Evolutionary conservation across 2,329 filamentous ascomycete species (phyloP).

Genomic region (Cladosporium colombiae): DNA sequence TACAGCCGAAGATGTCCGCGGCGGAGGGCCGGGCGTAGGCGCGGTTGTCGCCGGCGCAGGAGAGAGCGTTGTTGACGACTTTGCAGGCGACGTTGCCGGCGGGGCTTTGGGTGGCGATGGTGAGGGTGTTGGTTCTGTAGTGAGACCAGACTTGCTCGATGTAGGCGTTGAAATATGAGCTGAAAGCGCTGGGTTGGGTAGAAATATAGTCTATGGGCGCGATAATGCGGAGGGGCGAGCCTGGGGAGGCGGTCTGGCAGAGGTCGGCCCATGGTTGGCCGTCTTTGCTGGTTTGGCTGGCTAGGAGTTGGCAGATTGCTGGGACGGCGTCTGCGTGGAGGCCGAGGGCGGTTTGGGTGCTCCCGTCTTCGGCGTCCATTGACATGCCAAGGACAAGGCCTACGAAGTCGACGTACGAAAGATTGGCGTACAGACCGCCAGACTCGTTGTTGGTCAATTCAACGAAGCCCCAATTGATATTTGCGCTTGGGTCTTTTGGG

Average conservation of each 20-base stretch:
- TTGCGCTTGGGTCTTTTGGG: constrained; percentile 43
- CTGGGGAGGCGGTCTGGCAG: constrained; percentile 45
- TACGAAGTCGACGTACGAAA: constrained; percentile 37
- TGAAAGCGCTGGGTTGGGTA: constrained; percentile 48
- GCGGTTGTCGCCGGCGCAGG: constrained; percentile 42
- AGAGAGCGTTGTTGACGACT: constrained; percentile 45
- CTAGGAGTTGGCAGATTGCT: constrained; percentile 56
- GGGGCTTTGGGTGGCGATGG: constrained; percentile 65
- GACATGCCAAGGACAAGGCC: constrained; percentile 55
- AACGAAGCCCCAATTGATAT: constrained; percentile 46
- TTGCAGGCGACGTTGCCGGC: constrained; percentile 56
- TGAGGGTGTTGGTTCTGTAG: constrained; percentile 50
- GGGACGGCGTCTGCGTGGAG: constrained; percentile 59
- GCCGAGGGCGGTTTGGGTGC: constrained; percentile 57
- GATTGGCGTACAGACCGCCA: constrained; percentile 45
- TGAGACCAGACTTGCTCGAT: constrained; percentile 54
- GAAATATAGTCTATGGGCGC: constrained; percentile 46
- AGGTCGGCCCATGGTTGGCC: constrained; percentile 64
- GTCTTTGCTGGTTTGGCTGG: constrained; percentile 56
- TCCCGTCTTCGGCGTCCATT: constrained; percentile 52
- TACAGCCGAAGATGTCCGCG: constrained; percentile 68
- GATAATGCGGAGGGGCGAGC: constrained; percentile 43
- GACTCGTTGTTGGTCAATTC: constrained; percentile 51
- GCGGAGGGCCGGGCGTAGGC: constrained; percentile 60
- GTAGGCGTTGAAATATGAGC: constrained; percentile 53